Evolutionary conservation across 2,329 filamentous ascomycete species (phyloP).

Genomic region (Aspergillus tubingensis): DNA sequence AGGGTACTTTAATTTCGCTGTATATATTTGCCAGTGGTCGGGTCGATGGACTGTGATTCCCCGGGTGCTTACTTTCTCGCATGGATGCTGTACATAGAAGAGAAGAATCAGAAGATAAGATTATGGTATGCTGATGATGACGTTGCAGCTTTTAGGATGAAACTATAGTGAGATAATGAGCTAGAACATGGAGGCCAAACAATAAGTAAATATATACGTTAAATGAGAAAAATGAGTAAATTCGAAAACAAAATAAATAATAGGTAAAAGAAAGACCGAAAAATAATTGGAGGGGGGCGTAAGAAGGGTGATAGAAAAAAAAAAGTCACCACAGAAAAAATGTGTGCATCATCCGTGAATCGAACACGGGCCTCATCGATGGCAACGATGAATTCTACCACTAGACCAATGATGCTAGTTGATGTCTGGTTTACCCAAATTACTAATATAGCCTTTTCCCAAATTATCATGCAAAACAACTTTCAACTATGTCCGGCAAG

Average conservation of each 20-base stretch:
- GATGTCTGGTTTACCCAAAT: fast-evolving
- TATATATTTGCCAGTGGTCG: background rate
- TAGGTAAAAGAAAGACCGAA: too few species aligned
- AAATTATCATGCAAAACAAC: too few species aligned
- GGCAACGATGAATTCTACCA: conserved; percentile 50
- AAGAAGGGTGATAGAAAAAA: background rate
- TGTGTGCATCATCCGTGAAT: conserved; percentile 49
- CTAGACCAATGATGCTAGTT: conserved; percentile 46
- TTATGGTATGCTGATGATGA: too few species aligned
- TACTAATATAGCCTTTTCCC: too few species aligned
- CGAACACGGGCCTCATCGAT: conserved; percentile 51
- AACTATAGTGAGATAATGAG: background rate
- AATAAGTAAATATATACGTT: too few species aligned
- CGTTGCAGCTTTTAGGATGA: too few species aligned
- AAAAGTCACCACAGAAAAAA: conserved; percentile 15
- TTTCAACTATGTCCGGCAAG: too few species aligned
- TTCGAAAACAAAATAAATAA: too few species aligned
- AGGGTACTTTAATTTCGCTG: background rate
- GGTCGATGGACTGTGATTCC: background rate
- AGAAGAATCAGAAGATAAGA: background rate
- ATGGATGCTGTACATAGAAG: background rate
- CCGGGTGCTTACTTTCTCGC: background rate
- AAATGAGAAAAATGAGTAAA: too few species aligned
- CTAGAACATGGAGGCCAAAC: too few species aligned
- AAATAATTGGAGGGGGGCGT: background rate